Evolutionary conservation across 2,329 filamentous ascomycete genomes (phyloP), one percentile per base, ranked within the genome.

Genomic region (Atkinsonella texensis): DNA sequence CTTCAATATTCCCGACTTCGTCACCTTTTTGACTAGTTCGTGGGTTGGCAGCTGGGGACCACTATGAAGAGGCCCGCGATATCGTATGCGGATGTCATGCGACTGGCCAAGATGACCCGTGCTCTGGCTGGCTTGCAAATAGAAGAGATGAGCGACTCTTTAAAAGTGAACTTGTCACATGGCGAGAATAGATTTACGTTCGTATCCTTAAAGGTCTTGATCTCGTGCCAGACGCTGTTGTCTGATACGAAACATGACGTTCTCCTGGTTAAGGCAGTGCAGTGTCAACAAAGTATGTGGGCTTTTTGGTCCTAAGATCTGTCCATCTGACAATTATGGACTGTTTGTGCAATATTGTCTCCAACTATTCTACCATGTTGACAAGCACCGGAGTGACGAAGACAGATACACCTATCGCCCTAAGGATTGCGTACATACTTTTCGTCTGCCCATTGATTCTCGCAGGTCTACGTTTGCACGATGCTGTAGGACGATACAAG

Each of bases 191-290:
- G 2, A 63, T 70, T 43, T 65, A 70, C 46, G 56, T 70, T 1
- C 59, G 62, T 1, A 64, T 67, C 1, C 59, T 69, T n/a, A n/a
- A n/a, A n/a, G n/a, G 9, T 57, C 68, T 20, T 63, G 67, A 48
- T 62, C 61, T 1, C 64, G 63, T 5, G 63, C 68, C 15, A 65
- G 66, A 15, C 60, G 63, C 23, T 68, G 67, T 45, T 59, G 65
- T 28, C 55, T 68, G 1, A 69, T 70, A 60, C 62, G 69, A 12
- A 68, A 67, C 32, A 55, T 70, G 17, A 64, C 63, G 0, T 70
- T 69, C 57, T 64, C 67, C 6, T 71, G 68, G 63, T 70, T 71
- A 54, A 65, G 67, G 1, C 68, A 71, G 51, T 66, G 70, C 40
- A 68, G 65, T 44, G 68, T 67, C 13, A 70, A 69, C 51, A 66